Evolutionary conservation across 1,139 yeast genomes (phyloP), one percentile per base, ranked within the genome.

Genomic region (Sugiyamaella xylanicola): DNA sequence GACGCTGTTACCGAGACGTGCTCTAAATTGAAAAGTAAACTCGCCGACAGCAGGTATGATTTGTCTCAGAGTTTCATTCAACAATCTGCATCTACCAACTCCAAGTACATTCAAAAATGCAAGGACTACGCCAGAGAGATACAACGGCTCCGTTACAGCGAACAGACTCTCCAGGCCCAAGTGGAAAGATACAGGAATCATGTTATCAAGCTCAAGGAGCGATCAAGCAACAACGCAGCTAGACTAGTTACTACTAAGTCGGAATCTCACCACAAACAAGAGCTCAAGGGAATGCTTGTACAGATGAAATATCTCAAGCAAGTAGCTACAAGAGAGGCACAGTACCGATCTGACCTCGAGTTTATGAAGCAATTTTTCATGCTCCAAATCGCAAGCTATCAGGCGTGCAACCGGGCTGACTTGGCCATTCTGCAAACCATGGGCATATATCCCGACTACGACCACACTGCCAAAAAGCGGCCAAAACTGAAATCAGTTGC

Each of bases 381-480:
- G 52, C 68, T 74, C 47, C 77, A 83, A 20, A 74, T 83, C 45
- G 76, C 74, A 54, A 74, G 76, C 51, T 77, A 81, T 13, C 77
- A 77, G 56, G 67, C 71, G 2, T 65, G 71, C 51, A 65, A 79
- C 45, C 71, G 72, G 37, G 70, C 73, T 46, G 84, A 78, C 57
- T 68, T 81, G 53, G 69, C 71, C 42, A 76, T 76, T 60, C 67
- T 82, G 53, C 76, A 77, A 22, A 73, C 71, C 48, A 72, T 74
- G 57, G 86, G 85, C 5, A 74, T 82, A 11, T 80, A 78, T 63
- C 84, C 85, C 0, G 83, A 79, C 59, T 75, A 76, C 58, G 54
- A 50, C 53, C 61, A 17, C 59, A 57, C 42, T 55, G 58, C 51
- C 27, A 53, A 37, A 48, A 56, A 67, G 51, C 49, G 55, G 32